Evolutionary conservation across 139 green algal species (phyloP).

Genomic region (Pleodorina starrii): DNA sequence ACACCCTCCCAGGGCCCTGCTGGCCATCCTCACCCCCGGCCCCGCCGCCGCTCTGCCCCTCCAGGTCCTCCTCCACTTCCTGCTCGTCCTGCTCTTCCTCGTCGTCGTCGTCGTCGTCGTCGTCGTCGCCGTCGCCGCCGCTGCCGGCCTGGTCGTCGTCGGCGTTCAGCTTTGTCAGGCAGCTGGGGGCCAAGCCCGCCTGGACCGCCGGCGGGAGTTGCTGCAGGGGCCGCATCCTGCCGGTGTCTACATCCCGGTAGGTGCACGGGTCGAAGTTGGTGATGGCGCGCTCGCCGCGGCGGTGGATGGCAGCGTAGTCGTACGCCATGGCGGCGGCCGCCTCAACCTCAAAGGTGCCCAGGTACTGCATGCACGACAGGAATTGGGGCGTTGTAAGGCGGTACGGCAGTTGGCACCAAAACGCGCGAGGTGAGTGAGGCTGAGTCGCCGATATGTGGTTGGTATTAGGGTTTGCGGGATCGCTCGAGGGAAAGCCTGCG

Average conservation of each 20-base stretch:
- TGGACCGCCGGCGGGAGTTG: not conserved
- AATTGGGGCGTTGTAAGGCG: too few species aligned
- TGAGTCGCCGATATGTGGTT: too few species aligned
- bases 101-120: too few species aligned
- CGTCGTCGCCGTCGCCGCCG: slow-evolving; percentile 6
- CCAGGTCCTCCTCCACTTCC: not conserved
- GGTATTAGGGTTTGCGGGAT: too few species aligned
- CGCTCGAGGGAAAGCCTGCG: too few species aligned
- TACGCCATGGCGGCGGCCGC: slow-evolving; percentile 77
- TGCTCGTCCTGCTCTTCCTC: not conserved
- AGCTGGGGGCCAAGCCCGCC: not conserved
- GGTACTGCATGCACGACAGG: not conserved
- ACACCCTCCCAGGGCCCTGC: not conserved
- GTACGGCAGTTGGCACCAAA: too few species aligned
- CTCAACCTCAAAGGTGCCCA: slow-evolving; percentile 77
- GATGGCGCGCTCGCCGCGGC: slow-evolving; percentile 12
- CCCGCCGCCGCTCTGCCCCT: too few species aligned
- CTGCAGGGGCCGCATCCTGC: too few species aligned
- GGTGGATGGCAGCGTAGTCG: slow-evolving; percentile 69
- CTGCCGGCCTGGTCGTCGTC: not conserved
- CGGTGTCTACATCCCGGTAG: slow-evolving; percentile 10
- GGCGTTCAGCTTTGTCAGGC: not conserved
- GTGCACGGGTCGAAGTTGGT: slow-evolving; percentile 42
- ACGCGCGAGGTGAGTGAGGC: too few species aligned
- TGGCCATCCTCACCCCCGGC: too few species aligned